Conservation (phyloP, 202 grass and related monocot species). For the Tripidium arundinaceum region DNA sequence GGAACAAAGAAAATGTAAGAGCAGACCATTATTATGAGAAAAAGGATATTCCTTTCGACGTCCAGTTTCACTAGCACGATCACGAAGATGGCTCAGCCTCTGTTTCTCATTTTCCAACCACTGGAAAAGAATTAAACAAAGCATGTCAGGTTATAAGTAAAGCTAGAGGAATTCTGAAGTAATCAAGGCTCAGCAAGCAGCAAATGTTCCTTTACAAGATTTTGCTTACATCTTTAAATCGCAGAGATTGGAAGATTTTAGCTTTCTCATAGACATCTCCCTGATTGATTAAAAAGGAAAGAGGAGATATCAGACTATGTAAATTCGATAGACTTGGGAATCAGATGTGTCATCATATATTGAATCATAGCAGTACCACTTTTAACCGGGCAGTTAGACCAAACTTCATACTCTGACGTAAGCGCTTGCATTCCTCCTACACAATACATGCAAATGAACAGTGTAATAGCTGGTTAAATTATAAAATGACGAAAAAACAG, state of each 20-base stretch:
- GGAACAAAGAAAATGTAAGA: conserved; percentile 1
- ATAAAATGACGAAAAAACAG: neutral
- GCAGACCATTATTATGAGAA: neutral
- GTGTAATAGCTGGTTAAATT: conserved; percentile 22
- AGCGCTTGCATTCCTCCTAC: conserved; percentile 92
- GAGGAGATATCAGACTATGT: conserved; percentile 28
- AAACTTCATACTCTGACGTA: conserved; percentile 80
- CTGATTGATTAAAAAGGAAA: conserved; percentile 40
- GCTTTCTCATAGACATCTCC: conserved; percentile 76
- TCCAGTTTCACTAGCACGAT: conserved; percentile 97
- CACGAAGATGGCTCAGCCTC: conserved; percentile 83
- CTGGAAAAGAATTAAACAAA: conserved; percentile 50
- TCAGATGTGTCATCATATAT: conserved; percentile 19
- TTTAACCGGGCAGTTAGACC: conserved; percentile 67
- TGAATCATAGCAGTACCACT: conserved; percentile 74
- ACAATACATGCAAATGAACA: conserved; percentile 32
- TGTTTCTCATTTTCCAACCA: conserved; percentile 91
- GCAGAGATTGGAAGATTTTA: conserved; percentile 60
- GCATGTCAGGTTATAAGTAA: conserved; percentile 19
- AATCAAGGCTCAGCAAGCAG: neutral
- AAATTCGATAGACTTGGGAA: neutral
- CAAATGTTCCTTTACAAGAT: neutral
- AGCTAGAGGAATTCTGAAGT: conserved; percentile 26
- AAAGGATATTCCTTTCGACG: conserved; percentile 99
- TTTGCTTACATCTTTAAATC: conserved; percentile 79